Evolutionary conservation across 768 basidiomycete genomes (phyloP), one percentile per base, ranked within the genome.

Genomic region (Tylopilus plumbeoviolaceoides): DNA sequence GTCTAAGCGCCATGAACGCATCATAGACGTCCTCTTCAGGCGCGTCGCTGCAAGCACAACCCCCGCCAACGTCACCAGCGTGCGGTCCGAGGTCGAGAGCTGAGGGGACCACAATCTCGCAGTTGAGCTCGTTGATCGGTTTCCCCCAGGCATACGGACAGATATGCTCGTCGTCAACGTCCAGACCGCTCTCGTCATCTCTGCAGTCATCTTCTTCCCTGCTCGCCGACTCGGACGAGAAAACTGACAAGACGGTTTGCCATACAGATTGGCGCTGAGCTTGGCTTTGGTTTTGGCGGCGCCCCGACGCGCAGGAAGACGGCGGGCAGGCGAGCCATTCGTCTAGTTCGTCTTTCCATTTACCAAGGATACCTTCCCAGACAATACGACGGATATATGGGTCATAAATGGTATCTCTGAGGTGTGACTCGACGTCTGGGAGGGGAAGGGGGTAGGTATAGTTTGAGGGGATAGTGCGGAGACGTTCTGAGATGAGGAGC

Each of bases 321-420:
- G 67, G 53, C 6, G 89, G 84, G 68, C 94, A 97, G 8, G 58
- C 47, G 31, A 91, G 70, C 94, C 94, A 95, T 7, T 63, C 52
- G 2, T 75, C 65, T 15, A 85, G 57, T 27, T 89, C 81, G 44
- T 77, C 69, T 14, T 73, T 65, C 86, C 87, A 94, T 63, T 81
- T 78, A 40, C 78, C 38, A 28, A 88, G 75, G 25, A 94, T 68
- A 44, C 94, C 94, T 67, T 98, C 91, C 80, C 81, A 83, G 63
- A 95, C 79, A 55, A 98, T 79, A 47, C 85, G 89, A 18, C 95
- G 87, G 54, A 98, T 78, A 69, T 86, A 91, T 0, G 89, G 78
- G 70, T 93, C 89, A 68, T 94, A 95, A 62, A 92, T 93, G 5
- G 88, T 80, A 3, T 84, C 89, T 18, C 81, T 80, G 12, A 97